Evolutionary conservation across 768 basidiomycete species (phyloP), one percentile per base, ranked within the genome.

Genomic region (Naganishia kalamii): DNA sequence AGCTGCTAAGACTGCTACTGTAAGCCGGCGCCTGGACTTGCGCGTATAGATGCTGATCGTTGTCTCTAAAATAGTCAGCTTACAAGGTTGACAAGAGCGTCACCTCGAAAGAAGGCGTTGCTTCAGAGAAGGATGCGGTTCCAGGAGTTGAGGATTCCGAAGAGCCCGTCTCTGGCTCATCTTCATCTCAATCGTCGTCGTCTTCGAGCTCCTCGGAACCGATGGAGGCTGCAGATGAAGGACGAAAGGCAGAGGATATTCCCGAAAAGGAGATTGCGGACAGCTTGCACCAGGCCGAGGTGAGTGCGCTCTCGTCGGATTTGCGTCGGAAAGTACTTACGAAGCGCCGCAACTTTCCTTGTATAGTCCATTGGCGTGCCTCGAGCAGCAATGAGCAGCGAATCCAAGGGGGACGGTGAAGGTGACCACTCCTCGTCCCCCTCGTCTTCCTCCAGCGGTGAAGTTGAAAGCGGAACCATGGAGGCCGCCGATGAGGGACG

Each of bases 211-310:
- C 47, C 12, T 33, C 50, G 50, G 50, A 51, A 19, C 60, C 60
- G 2, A 61, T 61, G 54, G 54, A 57, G 35, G 43, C 60, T 32
- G 43, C 43, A 19, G 63, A 54, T 25, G 66, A 67, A 37, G 66
- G 61, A 17, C 46, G 61, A 41, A 54, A 62, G 61, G 66, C 60
- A 12, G 66, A 67, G n/a, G 61, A 67, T 37, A 67, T 66, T 27
- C 65, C 65, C 11, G 27, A 21, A 27, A 62, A 66, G 37, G 60
- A 48, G 25, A 60, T 48, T 21, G 32, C 50, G 21, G 60, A 60
- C 7, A 66, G 60, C 29, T 27, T 50, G 60, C 35, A 66, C 35
- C 35, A 40, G 15, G 60, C 57, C 32, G 65, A 66, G 59, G 65
- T 61, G 27, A 21, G 65, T 50, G 27, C 21, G 25, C 17, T 57